These are phyloP conservation scores for Physcia stellaris DNA, from an alignment of 495 filamentous ascomycete species.

Conservation along the genomic window DNA sequence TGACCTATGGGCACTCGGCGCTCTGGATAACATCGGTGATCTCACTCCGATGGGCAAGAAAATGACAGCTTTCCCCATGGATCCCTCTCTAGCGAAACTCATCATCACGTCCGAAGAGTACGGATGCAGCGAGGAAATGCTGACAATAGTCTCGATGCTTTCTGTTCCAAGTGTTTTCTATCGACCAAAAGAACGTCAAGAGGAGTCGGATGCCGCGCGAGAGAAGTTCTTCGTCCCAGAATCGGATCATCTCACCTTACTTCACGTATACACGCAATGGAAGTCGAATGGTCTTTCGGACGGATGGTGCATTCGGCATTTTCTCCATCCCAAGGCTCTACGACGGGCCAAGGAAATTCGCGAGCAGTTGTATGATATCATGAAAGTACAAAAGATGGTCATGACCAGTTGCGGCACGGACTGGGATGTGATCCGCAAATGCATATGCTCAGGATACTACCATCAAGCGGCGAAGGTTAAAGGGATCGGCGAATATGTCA, in stretches of 20 bases:
- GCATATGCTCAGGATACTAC: conserved; percentile 95
- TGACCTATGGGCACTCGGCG: conserved; percentile 94
- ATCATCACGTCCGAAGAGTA: conserved; percentile 81
- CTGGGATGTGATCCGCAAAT: conserved; percentile 91
- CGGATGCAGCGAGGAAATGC: conserved; percentile 91
- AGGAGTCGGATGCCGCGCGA: conserved; percentile 90
- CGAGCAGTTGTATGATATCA: conserved; percentile 86
- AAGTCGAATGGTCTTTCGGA: conserved; percentile 81
- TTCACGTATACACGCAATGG: conserved; percentile 96
- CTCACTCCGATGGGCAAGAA: conserved; percentile 73
- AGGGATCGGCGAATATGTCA: conserved; percentile 94
- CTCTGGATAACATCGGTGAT: conserved; percentile 85
- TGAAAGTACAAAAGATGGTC: conserved; percentile 84
- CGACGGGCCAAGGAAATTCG: conserved; percentile 85
- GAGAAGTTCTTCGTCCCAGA: conserved; percentile 99
- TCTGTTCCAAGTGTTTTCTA: conserved; percentile 96
- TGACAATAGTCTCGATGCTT: conserved; percentile 96
- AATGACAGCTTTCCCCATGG: conserved; percentile 98
- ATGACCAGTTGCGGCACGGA: conserved; percentile 86
- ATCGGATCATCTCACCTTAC: conserved; percentile 88
- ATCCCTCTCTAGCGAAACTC: conserved; percentile 85
- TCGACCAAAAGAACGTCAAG: conserved; percentile 90
- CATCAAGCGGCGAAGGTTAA: conserved; percentile 97
- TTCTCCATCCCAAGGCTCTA: conserved; percentile 83
- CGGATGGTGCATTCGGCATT: conserved; percentile 83